These are phyloP conservation scores for Aspergillus sp. DNA, from an alignment of 2,329 filamentous ascomycete genomes.

Conservation along the genomic window DNA sequence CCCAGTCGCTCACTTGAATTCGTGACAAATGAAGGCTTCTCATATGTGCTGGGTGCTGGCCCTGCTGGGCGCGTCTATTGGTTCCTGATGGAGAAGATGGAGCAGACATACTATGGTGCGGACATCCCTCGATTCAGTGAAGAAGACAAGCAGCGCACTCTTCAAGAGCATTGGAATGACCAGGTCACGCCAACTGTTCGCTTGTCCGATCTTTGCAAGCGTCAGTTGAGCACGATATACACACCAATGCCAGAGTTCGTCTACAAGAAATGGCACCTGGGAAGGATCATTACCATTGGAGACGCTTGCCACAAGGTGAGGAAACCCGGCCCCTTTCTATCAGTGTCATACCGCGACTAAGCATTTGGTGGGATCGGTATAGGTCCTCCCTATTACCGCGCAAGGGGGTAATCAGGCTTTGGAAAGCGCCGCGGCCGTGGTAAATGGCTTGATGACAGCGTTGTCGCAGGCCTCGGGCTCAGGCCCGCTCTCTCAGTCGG, in stretches of 20 bases:
- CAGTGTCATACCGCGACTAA: neutral
- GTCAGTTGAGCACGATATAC: conserved; percentile 16
- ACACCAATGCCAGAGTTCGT: conserved; percentile 24
- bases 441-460: neutral
- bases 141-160: conserved; percentile 22
- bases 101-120: conserved; percentile 18
- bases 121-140: conserved; percentile 27
- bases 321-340: neutral
- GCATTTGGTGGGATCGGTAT: neutral
- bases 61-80: conserved; percentile 27
- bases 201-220: conserved; percentile 26
- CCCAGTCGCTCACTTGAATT: conserved; percentile 17
- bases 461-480: neutral
- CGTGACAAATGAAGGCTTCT: conserved; percentile 22
- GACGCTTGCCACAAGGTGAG: conserved; percentile 37
- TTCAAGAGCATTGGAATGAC: conserved; percentile 19
- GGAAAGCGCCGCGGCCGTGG: conserved; percentile 36
- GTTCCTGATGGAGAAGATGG: conserved; percentile 26
- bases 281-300: conserved; percentile 32
- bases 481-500: neutral
- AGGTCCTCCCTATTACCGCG: conserved; percentile 25
- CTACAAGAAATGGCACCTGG: conserved; percentile 27
- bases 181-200: conserved; percentile 21
- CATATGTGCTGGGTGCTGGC: conserved; percentile 22
- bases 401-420: conserved; percentile 39